Evolutionary conservation across 805 yeast species (phyloP).

Genomic region (Starmerella lactis-condensi): DNA sequence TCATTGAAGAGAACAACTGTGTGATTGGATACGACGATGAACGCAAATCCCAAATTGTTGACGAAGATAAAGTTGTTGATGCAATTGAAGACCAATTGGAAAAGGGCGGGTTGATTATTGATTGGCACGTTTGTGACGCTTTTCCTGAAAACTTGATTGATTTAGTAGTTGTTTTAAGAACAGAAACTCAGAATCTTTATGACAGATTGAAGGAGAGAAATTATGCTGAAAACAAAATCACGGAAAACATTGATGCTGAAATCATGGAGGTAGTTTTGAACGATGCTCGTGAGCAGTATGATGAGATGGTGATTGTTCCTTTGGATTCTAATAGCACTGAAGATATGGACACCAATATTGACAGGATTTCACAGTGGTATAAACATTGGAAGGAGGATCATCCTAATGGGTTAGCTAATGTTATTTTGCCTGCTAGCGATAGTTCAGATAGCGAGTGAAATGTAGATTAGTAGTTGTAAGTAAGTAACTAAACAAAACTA

Average conservation of each 20-base stretch:
- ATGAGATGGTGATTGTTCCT: constrained; percentile 63
- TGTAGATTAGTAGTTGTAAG: too few relatives aligned
- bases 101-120: constrained; percentile 75
- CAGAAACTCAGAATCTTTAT: constrained; percentile 51
- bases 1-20: constrained; percentile 60
- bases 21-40: constrained; percentile 72
- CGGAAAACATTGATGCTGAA: constrained; percentile 88
- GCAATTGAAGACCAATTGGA: constrained; percentile 58
- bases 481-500: not conserved
- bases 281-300: constrained; percentile 74
- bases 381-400: constrained; percentile 45
- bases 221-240: constrained; percentile 63
- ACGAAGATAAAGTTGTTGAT: constrained; percentile 77
- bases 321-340: constrained; percentile 53
- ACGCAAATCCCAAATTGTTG: constrained; percentile 73
- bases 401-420: constrained; percentile 15
- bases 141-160: constrained; percentile 89
- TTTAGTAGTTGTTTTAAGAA: constrained; percentile 70
- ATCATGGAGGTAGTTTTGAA: constrained; percentile 81
- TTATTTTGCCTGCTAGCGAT: constrained; percentile 9
- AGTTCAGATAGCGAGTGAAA: constrained; percentile 9
- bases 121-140: constrained; percentile 95
- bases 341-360: constrained; percentile 67
- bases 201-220: constrained; percentile 63
- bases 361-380: constrained; percentile 56